phyloP scores from a whole-genome alignment of 352 stramenopile genomes.

The Phytophthora quininea region DNA sequence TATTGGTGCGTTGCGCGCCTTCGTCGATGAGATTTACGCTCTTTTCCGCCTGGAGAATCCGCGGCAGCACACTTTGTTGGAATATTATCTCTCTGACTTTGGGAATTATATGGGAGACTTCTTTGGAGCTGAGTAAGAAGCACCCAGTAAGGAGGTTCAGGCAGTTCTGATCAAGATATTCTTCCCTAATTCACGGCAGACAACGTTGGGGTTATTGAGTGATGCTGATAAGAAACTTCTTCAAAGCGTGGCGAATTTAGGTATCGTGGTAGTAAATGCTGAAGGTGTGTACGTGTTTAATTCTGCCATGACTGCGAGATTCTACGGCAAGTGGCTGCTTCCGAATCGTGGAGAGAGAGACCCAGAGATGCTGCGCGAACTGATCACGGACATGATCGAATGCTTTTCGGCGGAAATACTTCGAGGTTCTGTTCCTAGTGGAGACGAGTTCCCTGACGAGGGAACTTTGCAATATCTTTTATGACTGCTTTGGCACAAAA shows the following conservation, averaged over 20 bases:
- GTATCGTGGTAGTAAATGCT: constrained; percentile 11
- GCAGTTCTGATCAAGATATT: constrained; percentile 3
- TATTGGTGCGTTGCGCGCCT: neutral
- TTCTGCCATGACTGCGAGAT: too few species aligned
- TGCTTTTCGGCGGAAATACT: constrained; percentile 20
- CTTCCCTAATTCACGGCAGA: neutral
- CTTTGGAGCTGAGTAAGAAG: neutral
- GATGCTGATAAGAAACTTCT: neutral
- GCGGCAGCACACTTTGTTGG: neutral
- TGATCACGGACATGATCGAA: constrained; percentile 18
- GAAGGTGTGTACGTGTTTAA: neutral
- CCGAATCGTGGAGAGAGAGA: constrained; percentile 11
- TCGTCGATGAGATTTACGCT: neutral
- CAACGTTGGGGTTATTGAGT: neutral
- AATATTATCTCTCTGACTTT: constrained; percentile 2
- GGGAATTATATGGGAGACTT: neutral
- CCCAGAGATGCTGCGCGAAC: constrained; percentile 17
- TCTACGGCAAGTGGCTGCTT: constrained; percentile 21
- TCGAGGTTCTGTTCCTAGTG: neutral
- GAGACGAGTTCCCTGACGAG: constrained; percentile 18
- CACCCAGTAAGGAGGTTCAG: neutral
- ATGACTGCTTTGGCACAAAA: constrained; percentile 11
- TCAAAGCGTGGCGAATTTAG: constrained; percentile 1
- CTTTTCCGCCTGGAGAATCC: neutral
- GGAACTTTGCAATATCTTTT: constrained; percentile 27